Evolutionary conservation across 1,284 basidiomycete species (phyloP).

Genomic region (Testicularia cyperi): DNA sequence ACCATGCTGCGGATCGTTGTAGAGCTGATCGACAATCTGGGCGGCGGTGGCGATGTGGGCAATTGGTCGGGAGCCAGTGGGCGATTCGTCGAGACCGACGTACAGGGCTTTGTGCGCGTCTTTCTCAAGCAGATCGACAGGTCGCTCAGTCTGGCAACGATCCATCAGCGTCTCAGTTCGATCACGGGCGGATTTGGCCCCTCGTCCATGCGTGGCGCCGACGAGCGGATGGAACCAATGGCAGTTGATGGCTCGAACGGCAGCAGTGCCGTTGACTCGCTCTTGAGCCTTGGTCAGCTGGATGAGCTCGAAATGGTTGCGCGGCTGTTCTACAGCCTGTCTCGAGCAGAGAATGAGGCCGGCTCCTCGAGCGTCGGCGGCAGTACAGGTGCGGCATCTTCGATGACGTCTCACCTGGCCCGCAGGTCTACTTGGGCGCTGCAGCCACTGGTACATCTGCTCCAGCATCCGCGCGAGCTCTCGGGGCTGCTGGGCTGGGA

Average conservation of each 20-base stretch:
- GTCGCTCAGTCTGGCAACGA: constrained; percentile 73
- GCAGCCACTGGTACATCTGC: constrained; percentile 82
- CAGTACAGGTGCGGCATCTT: constrained; percentile 1
- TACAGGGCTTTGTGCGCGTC: constrained; percentile 79
- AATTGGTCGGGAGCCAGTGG: constrained; percentile 64
- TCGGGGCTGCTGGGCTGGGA: constrained; percentile 77
- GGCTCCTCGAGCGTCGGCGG: neutral
- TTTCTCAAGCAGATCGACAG: constrained; percentile 77
- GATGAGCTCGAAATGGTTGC: constrained; percentile 37
- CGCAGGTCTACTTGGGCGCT: constrained; percentile 60
- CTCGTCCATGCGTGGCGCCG: no score
- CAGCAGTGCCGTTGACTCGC: neutral
- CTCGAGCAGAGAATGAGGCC: constrained; percentile 20
- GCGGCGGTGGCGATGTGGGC: constrained; percentile 16
- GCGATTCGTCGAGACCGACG: constrained; percentile 82
- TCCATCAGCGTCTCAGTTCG: constrained; percentile 55
- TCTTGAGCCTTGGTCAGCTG: constrained; percentile 37
- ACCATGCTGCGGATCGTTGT: constrained; percentile 79
- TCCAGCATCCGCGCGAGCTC: constrained; percentile 85
- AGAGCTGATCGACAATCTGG: constrained; percentile 69
- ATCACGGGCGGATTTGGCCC: constrained; percentile 68
- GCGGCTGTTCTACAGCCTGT: constrained; percentile 40
- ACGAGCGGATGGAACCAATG: no score
- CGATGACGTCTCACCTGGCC: constrained; percentile 16
- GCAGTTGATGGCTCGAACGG: no score